Conservation (phyloP, 306 rosid species). For the Hippophae rhamnoides region DNA sequence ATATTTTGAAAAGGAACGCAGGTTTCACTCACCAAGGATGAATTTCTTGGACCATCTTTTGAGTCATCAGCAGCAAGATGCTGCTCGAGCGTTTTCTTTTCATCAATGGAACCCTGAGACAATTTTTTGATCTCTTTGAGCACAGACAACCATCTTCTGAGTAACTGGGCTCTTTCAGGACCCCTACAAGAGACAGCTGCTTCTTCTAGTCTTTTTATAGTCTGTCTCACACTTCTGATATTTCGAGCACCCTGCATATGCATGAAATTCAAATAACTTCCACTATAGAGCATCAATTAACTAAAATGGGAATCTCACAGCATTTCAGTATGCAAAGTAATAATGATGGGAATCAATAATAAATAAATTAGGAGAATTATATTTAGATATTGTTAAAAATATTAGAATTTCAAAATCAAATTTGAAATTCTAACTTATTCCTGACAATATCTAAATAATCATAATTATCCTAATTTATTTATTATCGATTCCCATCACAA, state of each 20-base stretch:
- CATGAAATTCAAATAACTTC: background rate
- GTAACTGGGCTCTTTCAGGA: conserved; percentile 60
- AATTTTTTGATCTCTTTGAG: conserved; percentile 66
- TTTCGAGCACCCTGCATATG: conserved; percentile 52
- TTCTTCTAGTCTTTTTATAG: conserved; percentile 73
- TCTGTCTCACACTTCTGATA: conserved; percentile 55
- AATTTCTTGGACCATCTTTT: conserved; percentile 50
- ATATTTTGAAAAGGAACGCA: background rate
- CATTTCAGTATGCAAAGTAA: no score
- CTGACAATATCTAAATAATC: no score
- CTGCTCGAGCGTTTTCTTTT: conserved; percentile 44
- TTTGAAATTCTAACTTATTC: no score
- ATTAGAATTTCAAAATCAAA: no score
- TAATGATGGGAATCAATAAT: no score
- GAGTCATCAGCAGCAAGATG: conserved; percentile 46
- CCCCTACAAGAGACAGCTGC: conserved; percentile 75
- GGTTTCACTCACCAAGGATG: conserved; percentile 45
- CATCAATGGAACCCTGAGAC: conserved; percentile 34
- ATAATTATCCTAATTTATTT: no score
- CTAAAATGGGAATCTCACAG: no score
- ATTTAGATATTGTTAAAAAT: no score
- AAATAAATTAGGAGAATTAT: no score
- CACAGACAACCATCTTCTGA: conserved; percentile 76
- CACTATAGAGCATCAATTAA: no score
- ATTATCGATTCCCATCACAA: no score